Evolutionary conservation across 2,329 filamentous ascomycete species (phyloP).

Genomic region (Fusarium mangiferae): DNA sequence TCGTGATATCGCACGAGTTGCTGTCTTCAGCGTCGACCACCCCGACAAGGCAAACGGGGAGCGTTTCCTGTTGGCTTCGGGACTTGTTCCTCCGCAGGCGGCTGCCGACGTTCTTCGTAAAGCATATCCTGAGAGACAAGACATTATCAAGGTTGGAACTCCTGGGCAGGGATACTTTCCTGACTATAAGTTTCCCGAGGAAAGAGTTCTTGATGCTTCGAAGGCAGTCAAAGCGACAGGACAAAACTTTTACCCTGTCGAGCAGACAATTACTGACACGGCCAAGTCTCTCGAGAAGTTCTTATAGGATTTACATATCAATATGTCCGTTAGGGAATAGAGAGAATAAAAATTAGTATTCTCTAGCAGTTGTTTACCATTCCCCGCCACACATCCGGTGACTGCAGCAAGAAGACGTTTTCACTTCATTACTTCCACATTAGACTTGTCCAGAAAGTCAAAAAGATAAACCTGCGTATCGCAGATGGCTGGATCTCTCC

Average conservation of each 20-base stretch:
- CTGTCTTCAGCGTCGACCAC: slow-evolving; percentile 36
- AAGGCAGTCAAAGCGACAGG: slow-evolving; percentile 33
- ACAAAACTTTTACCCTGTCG: slow-evolving; percentile 25
- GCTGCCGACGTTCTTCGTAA: slow-evolving; percentile 41
- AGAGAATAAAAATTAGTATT: background rate
- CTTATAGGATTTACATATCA: slow-evolving; percentile 1
- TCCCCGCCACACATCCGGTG: background rate
- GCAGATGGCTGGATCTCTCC: slow-evolving; percentile 3
- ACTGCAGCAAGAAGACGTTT: background rate
- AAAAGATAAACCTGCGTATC: background rate
- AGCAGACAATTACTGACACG: slow-evolving; percentile 38
- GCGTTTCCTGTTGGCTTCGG: slow-evolving; percentile 32
- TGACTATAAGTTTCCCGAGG: slow-evolving; percentile 17
- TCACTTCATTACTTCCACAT: background rate
- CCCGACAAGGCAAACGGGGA: slow-evolving; percentile 33
- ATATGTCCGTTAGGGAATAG: background rate
- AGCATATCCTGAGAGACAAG: slow-evolving; percentile 31
- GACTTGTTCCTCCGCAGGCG: slow-evolving; percentile 35
- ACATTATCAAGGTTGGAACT: slow-evolving; percentile 35
- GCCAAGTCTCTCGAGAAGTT: slow-evolving; percentile 37
- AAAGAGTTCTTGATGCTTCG: slow-evolving; percentile 29
- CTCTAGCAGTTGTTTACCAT: too few species aligned
- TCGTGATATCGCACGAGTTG: slow-evolving; percentile 38
- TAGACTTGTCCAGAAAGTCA: background rate
- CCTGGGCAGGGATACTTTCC: slow-evolving; percentile 35